Conservation (phyloP, 169 alveolate genomes). For the Eimeria acervulina region DNA sequence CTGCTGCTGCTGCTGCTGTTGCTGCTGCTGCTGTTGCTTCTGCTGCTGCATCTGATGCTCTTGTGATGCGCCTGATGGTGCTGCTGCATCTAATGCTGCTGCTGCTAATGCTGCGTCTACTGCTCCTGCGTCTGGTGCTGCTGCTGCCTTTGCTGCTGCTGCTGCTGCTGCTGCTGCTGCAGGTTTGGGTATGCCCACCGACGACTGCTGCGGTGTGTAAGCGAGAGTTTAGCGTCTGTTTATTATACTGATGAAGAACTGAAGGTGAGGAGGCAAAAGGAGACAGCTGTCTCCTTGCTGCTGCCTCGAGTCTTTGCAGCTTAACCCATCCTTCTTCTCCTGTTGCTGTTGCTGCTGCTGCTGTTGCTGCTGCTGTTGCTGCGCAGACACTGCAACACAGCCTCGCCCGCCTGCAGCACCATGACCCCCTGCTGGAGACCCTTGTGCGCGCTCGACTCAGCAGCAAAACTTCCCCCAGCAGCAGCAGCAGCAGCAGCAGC, state of each 20-base stretch:
- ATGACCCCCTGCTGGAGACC: constrained; percentile 33
- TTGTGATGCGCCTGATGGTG: too few relatives aligned
- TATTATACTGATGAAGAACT: constrained; percentile 10
- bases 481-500: constrained; percentile 71
- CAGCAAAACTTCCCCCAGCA: background rate
- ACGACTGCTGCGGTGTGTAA: constrained; percentile 43
- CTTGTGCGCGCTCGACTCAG: background rate
- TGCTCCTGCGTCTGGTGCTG: constrained; percentile 27
- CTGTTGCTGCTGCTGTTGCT: constrained; percentile 30
- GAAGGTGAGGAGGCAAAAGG: constrained; percentile 15
- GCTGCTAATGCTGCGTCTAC: constrained; percentile 47
- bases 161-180: background rate
- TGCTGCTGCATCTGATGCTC: too few relatives aligned
- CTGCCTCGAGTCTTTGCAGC: background rate
- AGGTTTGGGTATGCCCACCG: constrained; percentile 19
- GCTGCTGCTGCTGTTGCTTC: constrained; percentile 48
- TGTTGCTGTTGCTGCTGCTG: constrained; percentile 41
- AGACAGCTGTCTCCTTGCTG: background rate
- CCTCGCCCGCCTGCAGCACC: constrained; percentile 30
- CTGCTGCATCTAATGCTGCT: constrained; percentile 28
- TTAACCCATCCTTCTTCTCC: background rate
- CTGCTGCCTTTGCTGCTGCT: too few relatives aligned
- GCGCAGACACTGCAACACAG: constrained; percentile 43
- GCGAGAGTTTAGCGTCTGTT: background rate
- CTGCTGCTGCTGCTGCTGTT: constrained; percentile 42